Base-by-base conservation (phyloP, 306 rosid genomes). In the Quercus variabilis region DNA sequence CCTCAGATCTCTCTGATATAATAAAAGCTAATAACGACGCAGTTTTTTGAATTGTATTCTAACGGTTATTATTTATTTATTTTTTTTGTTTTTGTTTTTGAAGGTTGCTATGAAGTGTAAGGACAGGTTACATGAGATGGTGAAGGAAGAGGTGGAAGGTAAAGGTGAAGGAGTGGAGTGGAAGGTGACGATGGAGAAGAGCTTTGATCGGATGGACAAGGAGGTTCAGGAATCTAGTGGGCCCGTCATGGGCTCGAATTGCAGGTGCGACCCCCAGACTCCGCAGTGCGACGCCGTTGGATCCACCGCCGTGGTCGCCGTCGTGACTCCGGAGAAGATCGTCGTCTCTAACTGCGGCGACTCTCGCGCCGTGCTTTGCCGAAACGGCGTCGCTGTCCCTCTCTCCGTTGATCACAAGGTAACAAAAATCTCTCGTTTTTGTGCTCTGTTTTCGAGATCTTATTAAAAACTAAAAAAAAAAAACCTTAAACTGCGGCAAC, bases 371-470 rank as follows among this genome's bases (percentile, higher is more conserved):
- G 96, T 95, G 0, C 99, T 95, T 38, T 91, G 90, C 86, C 93
- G 97, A 0, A 80, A 57, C 51, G 94, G 94, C 76, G 78, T 77
- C 19, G 92, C 90, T 4, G 26, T 93, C 20, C 96, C 98, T 0
- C 94, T 95, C 4, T 95, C 99, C 64, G 85, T 84, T 59, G 98
- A 95, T 73, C 99, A 95, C 78, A 95, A 95, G 91, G 99, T 91
- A 73, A 5, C 56, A 60, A 9, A 19, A 71, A 59, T 6, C 7
- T 19, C 38, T 38, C 0, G 5, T n/a, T 74, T 12, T 13, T 21
- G 0, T 20, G 18, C 7, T 28, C 14, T 13, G 41, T 33, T 1
- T 51, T 20, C 7, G 81, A 71, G 76, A 80, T 79, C 11, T 41
- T 41, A 41, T 41, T 8, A 41, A 41, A 41, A 41, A 41, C 46